Evolutionary conservation across 1,284 basidiomycete genomes (phyloP).

Genomic region (Rhodotorula mucilaginosa): DNA sequence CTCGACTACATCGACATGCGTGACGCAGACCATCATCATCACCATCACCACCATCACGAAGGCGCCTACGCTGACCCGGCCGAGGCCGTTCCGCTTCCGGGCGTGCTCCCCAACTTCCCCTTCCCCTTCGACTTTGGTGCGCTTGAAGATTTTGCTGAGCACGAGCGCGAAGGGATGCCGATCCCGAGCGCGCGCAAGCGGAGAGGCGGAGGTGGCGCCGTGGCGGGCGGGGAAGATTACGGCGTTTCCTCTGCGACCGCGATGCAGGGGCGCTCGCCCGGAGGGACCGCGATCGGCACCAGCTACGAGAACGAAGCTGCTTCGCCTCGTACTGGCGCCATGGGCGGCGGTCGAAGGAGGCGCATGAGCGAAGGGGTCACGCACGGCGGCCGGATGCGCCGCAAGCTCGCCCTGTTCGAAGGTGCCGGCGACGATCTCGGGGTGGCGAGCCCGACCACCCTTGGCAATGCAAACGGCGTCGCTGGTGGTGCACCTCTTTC

Average conservation of each 20-base stretch:
- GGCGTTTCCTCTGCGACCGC: conserved; percentile 28
- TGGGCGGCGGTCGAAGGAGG: conserved; percentile 55
- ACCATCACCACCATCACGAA: conserved; percentile 1
- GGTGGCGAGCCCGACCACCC: conserved; percentile 30
- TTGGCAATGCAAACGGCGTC: conserved; percentile 53
- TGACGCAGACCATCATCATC: conserved; percentile 1
- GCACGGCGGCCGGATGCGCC: conserved; percentile 57
- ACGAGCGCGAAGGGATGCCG: conserved; percentile 60
- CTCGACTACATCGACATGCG: conserved; percentile 30
- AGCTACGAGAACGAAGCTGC: conserved; percentile 32
- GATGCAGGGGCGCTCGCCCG: conserved; percentile 10
- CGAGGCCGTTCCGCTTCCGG: conserved; percentile 38
- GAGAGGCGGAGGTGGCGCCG: conserved; percentile 11
- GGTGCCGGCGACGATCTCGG: conserved; percentile 51
- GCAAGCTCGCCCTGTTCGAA: conserved; percentile 91
- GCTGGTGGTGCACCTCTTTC: conserved; percentile 48
- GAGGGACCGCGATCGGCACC: conserved; percentile 46
- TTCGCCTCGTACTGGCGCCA: conserved; percentile 9
- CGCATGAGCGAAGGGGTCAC: conserved; percentile 79
- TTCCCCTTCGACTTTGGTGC: conserved; percentile 67
- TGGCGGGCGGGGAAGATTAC: conserved; percentile 22
- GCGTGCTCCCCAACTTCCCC: conserved; percentile 44
- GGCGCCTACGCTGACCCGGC: not conserved
- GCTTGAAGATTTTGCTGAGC: conserved; percentile 75
- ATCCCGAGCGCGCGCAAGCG: conserved; percentile 51